Base-by-base conservation (phyloP, 2,329 filamentous ascomycete genomes). In the Exophiala mesophila region DNA sequence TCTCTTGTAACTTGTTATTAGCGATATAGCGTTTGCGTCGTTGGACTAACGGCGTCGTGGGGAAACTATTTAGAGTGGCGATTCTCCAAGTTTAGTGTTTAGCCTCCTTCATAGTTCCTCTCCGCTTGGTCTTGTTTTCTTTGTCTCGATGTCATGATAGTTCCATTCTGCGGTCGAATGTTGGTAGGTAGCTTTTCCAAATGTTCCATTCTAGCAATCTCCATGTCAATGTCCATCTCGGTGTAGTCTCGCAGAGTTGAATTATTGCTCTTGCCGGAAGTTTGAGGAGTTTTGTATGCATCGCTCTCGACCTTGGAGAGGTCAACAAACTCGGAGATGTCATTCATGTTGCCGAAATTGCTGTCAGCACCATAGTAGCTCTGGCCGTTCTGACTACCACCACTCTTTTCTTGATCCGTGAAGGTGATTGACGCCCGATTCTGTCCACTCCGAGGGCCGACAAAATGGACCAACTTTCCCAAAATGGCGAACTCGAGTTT, bases 401-500 rank as follows among this genome's bases (percentile, higher is more conserved):
- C 32, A 10, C 36, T 26, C 30, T 41, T 45, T 35, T 47, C 47
- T 5, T 28, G 32, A 6, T 36, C 34, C 6, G 41, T 21, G 9
- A 45, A 30, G 4, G 47, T 17, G 5, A 28, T 18, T 16, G 39
- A 42, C 12, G 17, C 21, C 26, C 21, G 44, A 35, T 30, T 31
- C 18, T 24, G 36, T 29, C 15, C 34, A 29, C 26, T 36, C 24
- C 15, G 15, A 4, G 35, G 45, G 18, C 46, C 61, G 28, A 68
- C 67, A 29, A 70, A 57, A 32, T 63, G 58, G 36, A 71, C 61
- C 16, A 70, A 55, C 56, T 69, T 66, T 17, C 66, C 65, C 5
- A 72, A 60, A 18, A 71, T 68, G 15, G 69, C 69, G 49, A 71
- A 71, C 51, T 72, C 69, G n/a, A 72, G 64, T 45, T 72, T 72